Base-by-base conservation (phyloP, 1,139 yeast genomes). In the Magnusiomyces tetraspermus region DNA sequence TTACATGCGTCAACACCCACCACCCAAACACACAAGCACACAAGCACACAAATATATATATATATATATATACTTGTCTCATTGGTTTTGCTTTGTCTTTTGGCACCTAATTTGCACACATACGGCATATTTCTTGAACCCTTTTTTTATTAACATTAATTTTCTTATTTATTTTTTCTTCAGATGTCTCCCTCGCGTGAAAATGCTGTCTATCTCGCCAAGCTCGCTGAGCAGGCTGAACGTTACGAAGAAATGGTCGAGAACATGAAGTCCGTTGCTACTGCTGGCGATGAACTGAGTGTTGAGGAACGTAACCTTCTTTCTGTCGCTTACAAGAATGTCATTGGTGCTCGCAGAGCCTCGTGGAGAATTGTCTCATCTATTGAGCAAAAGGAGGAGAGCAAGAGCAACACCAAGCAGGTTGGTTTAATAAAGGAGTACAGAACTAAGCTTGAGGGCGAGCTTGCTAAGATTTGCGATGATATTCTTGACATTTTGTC, bases 161-260 rank as follows among this genome's bases (percentile, higher is more conserved):
- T 22, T 11, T 40, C 24, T 13, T 19, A 13, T 42, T 23, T 23
- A 26, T 15, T 22, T 17, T 21, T 26, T 21, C 2, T 33, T 6
- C 36, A 43, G 43, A 37, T 37, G 41, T 33, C 43, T 40, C 21
- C 43, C 24, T 22, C 43, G 21, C 50, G 49, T 24, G 98, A 92
- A 82, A 96, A 90, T 78, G 87, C 96, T 66, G 97, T 92, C 67
- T 92, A 90, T 75, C 85, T 92, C 72, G 97, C 98, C 74, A 92
- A 92, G 75, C 86, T 92, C 74, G 97, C 97, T 67, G 98, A 92
- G 77, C 97, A 92, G 78, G 97, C 98, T 67, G 98, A 92, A 78
- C 95, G 98, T 75, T 92, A 92, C 72, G 98, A 92, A 76, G 98
- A 94, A 59, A 71, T 71, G 75, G 97, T 92, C 65, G 96, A 89